Base-by-base conservation (phyloP, 2,329 filamentous ascomycete genomes). In the Bipolaris cookei region DNA sequence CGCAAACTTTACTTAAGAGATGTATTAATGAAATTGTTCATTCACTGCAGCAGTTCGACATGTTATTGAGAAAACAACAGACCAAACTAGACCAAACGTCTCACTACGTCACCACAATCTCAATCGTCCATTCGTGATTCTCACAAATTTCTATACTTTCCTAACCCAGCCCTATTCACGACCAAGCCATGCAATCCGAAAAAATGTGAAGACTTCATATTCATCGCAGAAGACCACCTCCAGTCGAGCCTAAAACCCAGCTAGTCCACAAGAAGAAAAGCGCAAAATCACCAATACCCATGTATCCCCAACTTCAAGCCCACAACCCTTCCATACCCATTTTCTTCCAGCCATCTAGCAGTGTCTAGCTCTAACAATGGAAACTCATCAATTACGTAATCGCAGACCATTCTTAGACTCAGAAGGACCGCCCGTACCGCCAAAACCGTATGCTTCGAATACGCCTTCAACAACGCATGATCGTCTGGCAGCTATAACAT, bases 341-440 rank as follows among this genome's bases (percentile, higher is more conserved):
- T 25, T 44, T 20, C 23, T 11, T 16, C 6, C 32, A 20, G 25
- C 38, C 23, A 41, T 16, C 8, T 28, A 43, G 8, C 3, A 6
- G 43, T 43, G 25, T 42, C 48, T 23, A 10, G 8, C 28, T 16
- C 8, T 25, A 4, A n/a, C 28, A 25, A 34, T 25, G n/a, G 10
- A 23, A 7, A 43, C 18, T n/a, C 16, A 41, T 1, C 28, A 13
- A 5, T 8, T 51, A 16, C 48, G 48, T 21, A 32, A 51, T 8
- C 48, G 48, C 3, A 51, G 11, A 7, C 18, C 23, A 3, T 14
- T 28, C 21, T 11, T 34, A n/a, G 14, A 28, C 6, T 10, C 7
- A 8, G 18, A 42, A 6, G 28, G 38, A 18, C 48, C 48, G 6
- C 48, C 48, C 5, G 48, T 51, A 6, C 48, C 48, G 13, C 54